phyloP scores from a whole-genome alignment of 1,284 basidiomycete species.

The Moesziomyces sp. region DNA sequence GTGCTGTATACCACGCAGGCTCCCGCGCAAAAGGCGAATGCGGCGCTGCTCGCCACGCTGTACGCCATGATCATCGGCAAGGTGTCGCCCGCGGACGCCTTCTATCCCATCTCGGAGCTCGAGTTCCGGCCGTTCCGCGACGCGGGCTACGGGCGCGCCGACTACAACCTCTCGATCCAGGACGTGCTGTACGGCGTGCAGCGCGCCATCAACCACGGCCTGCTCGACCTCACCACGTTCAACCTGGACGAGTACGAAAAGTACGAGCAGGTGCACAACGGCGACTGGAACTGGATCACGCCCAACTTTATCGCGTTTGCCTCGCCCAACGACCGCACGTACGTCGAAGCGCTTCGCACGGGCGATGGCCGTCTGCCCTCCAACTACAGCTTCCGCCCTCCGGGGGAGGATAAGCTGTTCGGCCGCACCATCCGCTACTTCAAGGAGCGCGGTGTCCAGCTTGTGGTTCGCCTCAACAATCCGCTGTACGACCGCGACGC shows the following conservation, averaged over 20 bases:
- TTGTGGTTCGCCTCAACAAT: conserved; percentile 95
- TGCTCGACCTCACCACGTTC: conserved; percentile 92
- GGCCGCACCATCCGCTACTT: conserved; percentile 90
- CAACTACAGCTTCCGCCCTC: conserved; percentile 14
- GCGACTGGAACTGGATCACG: conserved; percentile 95
- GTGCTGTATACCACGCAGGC: conserved; percentile 90
- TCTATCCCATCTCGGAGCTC: conserved; percentile 76
- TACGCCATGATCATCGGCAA: conserved; percentile 90
- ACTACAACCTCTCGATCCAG: conserved; percentile 88
- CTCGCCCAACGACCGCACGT: conserved; percentile 74
- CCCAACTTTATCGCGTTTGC: conserved; percentile 82
- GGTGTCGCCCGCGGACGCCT: conserved; percentile 92
- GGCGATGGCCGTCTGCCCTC: conserved; percentile 64
- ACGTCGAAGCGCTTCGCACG: conserved; percentile 55
- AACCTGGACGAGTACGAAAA: conserved; percentile 84
- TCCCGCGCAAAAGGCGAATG: conserved; percentile 88
- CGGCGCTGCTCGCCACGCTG: conserved; percentile 88
- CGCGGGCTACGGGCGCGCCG: conserved; percentile 89
- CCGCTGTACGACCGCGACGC: conserved; percentile 87
- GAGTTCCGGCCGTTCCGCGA: conserved; percentile 92
- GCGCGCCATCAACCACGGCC: conserved; percentile 88
- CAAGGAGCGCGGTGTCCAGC: conserved; percentile 82
- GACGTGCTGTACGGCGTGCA: conserved; percentile 92
- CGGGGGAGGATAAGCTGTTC: conserved; percentile 29
- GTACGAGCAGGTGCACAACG: conserved; percentile 75